Evolutionary conservation across 139 green algal genomes (phyloP), one percentile per base, ranked within the genome.

Genomic region (Tetradesmus obliquus): DNA sequence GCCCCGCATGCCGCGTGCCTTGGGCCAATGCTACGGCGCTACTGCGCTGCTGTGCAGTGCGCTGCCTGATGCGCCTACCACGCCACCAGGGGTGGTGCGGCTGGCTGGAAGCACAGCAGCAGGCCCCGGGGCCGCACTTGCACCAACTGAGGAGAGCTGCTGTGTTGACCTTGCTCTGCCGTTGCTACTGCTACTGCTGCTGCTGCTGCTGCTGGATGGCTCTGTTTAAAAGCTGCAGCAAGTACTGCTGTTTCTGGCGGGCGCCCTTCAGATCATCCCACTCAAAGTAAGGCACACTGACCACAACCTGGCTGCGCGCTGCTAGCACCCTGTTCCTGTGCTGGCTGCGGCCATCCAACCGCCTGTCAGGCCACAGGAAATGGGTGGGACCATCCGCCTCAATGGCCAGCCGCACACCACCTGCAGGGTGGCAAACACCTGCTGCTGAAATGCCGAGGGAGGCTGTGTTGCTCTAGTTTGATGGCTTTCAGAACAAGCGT

Each of bases 371-470:
- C 79, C 17, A 20, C 45, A 55, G n/a, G 17, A 58, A 85, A 1
- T 83, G 76, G 76, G n/a, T 51, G 17, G 79, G 79, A 5, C 79
- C 79, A 55, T 85, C 79, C 45, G 55, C 45, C 79, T 85, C n/a
- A 57, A 85, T 58, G 12, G 79, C 79, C 12, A 85, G 12, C 79
- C 17, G n/a, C 79, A 85, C 79, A 55, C 79, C 79, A 20, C 13
- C 32, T 53, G 81, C 81, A 32, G 81, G 51, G 17, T 32, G 62
- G 32, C 8, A 9, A 60, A 53, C 2, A 20, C 45, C 15, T 24
- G 53, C 81, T 86, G 17, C 5, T 66, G 45, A 8, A 32, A 32
- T 20, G 32, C 13, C 22, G 32, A 24, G 5, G 54, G 20, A 12
- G 15, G 53, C 81, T 86, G 17, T 84, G 79, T 19, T 79, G 69